Base-by-base conservation (phyloP, 2,329 filamentous ascomycete species). In the Colletotrichum trifolii region DNA sequence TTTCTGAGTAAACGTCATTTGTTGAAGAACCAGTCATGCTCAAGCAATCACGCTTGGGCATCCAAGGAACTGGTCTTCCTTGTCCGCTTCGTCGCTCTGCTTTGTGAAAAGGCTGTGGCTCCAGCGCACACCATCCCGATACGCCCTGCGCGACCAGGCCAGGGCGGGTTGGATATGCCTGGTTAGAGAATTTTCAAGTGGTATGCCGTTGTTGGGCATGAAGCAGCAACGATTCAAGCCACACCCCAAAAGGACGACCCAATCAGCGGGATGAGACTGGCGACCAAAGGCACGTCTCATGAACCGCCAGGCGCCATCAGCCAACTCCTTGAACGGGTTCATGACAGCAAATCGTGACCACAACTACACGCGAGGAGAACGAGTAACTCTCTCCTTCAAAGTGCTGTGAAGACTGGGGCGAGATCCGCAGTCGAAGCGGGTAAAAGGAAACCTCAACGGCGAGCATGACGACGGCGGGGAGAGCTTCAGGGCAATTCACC, bases 231-330 rank as follows among this genome's bases (percentile, higher is more conserved):
- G 60, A 54, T 42, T 56, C 57, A 67, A 60, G 65, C 60, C 42
- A 52, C 39, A 33, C 17, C 54, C 49, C 35, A 15, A 34, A 17
- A n/a, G 7, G 11, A 4, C n/a, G 34, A 33, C 17, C 67, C 67
- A 69, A 68, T 69, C 67, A 69, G 39, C 50, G 58, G 5, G 15
- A 46, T 68, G 50, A 69, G 55, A 68, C 67, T 68, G 61, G 45
- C 67, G 67, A 68, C 65, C 42, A 68, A 49, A 50, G 45, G 50
- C 43, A 43, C 58, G 67, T 68, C 67, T 69, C 67, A 69, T 61
- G 57, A 69, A 69, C 67, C 67, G 67, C 67, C 66, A 69, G 54
- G 58, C 67, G 66, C 65, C 60, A 33, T 13, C 42, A 46, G 17
- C 50, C 53, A 65, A 45, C 62, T 55, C 52, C 57, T 61, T 52